phyloP scores from a whole-genome alignment of 139 green algal genomes.

The Tetraselmis striata region DNA sequence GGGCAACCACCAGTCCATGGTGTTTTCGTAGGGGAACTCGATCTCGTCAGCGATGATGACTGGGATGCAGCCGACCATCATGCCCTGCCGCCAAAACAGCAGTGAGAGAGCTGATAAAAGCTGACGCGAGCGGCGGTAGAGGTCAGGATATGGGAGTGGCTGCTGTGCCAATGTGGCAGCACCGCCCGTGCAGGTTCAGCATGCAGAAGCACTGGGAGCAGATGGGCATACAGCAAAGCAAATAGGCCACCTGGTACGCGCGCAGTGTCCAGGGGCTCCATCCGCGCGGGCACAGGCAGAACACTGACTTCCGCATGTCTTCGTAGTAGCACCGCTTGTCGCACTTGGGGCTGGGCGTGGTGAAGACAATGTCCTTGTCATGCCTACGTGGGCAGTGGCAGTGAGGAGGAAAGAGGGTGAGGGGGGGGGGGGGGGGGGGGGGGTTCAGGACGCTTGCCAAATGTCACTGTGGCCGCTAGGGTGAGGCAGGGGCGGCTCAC shows the following conservation, averaged over 20 bases:
- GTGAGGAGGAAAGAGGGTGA: no score
- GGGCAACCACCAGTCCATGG: conserved; percentile 21
- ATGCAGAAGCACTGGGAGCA: no score
- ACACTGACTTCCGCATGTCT: conserved; percentile 23
- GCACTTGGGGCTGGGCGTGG: conserved; percentile 11
- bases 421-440: no score
- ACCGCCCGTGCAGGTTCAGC: no score
- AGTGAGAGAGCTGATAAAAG: background rate
- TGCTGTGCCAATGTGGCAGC: no score
- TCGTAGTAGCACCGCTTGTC: conserved; percentile 22
- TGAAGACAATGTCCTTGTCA: conserved; percentile 25
- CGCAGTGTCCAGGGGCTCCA: conserved; percentile 30
- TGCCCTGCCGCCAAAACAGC: background rate
- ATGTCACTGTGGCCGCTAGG: no score
- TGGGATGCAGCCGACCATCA: conserved; percentile 35
- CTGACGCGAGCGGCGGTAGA: background rate
- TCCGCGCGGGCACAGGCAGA: conserved; percentile 30
- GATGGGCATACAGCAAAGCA: background rate
- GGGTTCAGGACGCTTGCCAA: no score
- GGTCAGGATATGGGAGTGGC: no score
- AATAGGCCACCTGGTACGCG: conserved; percentile 14
- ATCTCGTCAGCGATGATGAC: conserved; percentile 35
- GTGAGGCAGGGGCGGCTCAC: no score
- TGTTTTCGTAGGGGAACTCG: conserved; percentile 31
- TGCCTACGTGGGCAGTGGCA: background rate